Base-by-base conservation (phyloP, 2,329 filamentous ascomycete genomes). In the Leptographium flavum region DNA sequence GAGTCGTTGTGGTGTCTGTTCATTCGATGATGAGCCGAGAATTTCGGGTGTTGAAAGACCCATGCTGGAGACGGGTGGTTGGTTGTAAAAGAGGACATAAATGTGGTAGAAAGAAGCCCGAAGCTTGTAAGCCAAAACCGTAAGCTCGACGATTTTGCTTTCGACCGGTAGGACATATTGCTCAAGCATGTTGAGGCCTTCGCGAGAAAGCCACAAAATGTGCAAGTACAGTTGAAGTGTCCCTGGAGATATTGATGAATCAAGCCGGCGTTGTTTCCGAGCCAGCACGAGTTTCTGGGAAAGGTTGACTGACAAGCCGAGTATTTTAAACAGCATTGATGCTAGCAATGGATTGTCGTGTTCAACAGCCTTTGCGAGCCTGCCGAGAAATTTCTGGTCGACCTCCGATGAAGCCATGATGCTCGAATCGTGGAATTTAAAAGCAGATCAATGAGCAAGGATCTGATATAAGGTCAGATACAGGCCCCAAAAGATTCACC, bases 21-120 rank as follows among this genome's bases (percentile, higher is more conserved):
- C 53, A 53, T 27, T 47, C 9, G 58, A 55, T 5, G 57, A 51
- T 6, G 49, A 60, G 14, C 60, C 63, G 40, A 66, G 59, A 4
- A 58, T 55, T 42, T 72, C 69, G 13, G 70, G 67, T 1, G 68
- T 69, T 50, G 68, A 66, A 48, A 74, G 65, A 19, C 71, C 71
- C 56, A 76, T 71, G 31, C 71, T 67, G 38, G 79, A 81, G 46
- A 94, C 75, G 0, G 82, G 73, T 0, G 90, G 90, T 44, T 86
- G 79, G 63, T 95, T 95, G 66, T 95, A 87, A 58, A 95, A 96
- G 13, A 96, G 74, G 45, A 94, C 92, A 60, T 94, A 94, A 53
- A 98, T 87, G 65, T 98, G 90, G 56, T 93, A 92, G 59, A 96
- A 94, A 19, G 87, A 94, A 15, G 92, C 92, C 49, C 87, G 81